phyloP scores from a whole-genome alignment of 2,329 filamentous ascomycete genomes.

The Endoconidiophora laricicola region DNA sequence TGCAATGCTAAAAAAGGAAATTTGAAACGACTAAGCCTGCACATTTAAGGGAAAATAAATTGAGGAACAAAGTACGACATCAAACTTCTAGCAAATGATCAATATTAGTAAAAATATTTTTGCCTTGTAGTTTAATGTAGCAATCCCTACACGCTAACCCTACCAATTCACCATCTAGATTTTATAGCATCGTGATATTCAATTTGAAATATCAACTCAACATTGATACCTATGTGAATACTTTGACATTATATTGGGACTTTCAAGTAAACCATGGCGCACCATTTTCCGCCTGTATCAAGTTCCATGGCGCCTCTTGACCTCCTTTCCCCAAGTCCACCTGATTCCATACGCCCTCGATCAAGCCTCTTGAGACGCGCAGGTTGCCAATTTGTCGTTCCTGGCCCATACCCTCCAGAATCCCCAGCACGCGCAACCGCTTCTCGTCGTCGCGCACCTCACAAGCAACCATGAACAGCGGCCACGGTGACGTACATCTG shows the following conservation, averaged over 20 bases:
- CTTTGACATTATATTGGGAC: too few relatives aligned
- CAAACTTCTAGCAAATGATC: too few relatives aligned
- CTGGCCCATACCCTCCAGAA: conserved; percentile 26
- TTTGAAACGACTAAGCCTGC: too few relatives aligned
- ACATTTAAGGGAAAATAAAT: too few relatives aligned
- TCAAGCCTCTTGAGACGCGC: conserved; percentile 25
- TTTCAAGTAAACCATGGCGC: conserved; percentile 15
- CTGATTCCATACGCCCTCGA: conserved; percentile 30
- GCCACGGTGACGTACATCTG: conserved; percentile 32
- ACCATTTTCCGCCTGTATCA: conserved; percentile 11
- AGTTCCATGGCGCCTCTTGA: conserved; percentile 10
- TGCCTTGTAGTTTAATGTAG: neutral
- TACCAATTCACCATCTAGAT: neutral
- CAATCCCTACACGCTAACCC: neutral
- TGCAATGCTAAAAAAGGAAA: too few relatives aligned
- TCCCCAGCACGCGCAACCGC: conserved; percentile 23
- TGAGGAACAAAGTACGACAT: too few relatives aligned
- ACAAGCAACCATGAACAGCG: conserved; percentile 30
- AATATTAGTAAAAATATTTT: too few relatives aligned
- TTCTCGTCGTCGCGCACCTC: conserved; percentile 26
- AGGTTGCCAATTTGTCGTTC: conserved; percentile 29
- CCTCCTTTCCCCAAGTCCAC: conserved; percentile 22
- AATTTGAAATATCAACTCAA: neutral
- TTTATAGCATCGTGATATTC: neutral
- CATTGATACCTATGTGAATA: neutral